Base-by-base conservation (phyloP, 1,139 yeast species). In the Suhomyces guaymorum region DNA sequence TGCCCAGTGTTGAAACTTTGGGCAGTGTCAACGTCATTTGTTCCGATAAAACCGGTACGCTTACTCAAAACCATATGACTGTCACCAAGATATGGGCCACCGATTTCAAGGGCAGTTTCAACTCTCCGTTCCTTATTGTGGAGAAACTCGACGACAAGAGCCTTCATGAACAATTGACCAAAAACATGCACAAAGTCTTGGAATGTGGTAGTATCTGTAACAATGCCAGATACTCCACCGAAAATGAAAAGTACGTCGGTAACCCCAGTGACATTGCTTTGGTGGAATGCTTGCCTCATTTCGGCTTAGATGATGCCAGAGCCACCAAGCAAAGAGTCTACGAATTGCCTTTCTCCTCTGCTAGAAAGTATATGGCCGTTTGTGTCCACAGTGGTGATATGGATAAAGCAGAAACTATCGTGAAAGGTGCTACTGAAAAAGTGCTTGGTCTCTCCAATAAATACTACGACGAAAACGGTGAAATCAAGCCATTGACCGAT, bases 11-110 rank as follows among this genome's bases (percentile, higher is more conserved):
- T 24, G 98, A 92, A 63, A 92, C 97, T 3, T 73, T 90, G 49
- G 97, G 97, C 4, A 85, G 95, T 32, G 97, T 90, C 28, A 89
- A 89, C 55, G 97, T 90, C 24, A 88, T 90, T 49, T 90, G 97
- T 58, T 80, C 95, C 14, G 97, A 90, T 63, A 90, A 90, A 54
- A 90, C 97, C 2, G 97, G 97, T 43, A 92, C 97, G 3, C 72
- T 90, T 47, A 92, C 98, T 16, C 87, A 86, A 61, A 92, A 92
- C 59, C 94, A 84, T 56, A 88, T 92, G 95, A 85, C 97, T 3
- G 89, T 87, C 7, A 83, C 92, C 18, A 84, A 86, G 49, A 53
- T 87, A 12, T 90, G 96, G 95, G 72, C 95, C 10, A 68, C 79
- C 28, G 90, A 78, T 46, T 82, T 82, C 78, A 70, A 74, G 15